Conservation (phyloP, 2,329 filamentous ascomycete genomes). For the Fusarium coicis region DNA sequence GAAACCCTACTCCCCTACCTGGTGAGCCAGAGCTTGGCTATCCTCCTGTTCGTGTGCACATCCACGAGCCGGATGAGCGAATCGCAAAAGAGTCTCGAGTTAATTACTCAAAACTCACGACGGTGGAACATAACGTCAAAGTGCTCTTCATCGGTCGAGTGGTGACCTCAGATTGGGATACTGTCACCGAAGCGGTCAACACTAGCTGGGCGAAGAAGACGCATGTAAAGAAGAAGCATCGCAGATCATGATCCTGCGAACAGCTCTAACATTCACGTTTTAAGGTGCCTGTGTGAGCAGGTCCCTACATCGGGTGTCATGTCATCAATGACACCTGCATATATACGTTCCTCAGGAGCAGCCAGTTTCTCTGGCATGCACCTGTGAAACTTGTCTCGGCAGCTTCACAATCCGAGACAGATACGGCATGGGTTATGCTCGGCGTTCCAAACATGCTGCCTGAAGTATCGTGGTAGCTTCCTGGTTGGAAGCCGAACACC, state of each 20-base stretch:
- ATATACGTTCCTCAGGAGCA: slow-evolving; percentile 48
- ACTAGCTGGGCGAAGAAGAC: slow-evolving; percentile 61
- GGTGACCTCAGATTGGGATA: slow-evolving; percentile 51
- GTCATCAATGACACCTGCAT: slow-evolving; percentile 35
- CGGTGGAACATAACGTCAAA: slow-evolving; percentile 67
- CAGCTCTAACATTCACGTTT: slow-evolving; percentile 40
- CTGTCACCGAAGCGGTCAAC: slow-evolving; percentile 59
- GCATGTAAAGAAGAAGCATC: slow-evolving; percentile 47
- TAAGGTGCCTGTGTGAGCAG: slow-evolving; percentile 32
- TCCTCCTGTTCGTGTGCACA: slow-evolving; percentile 55
- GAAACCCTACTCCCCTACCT: slow-evolving; percentile 48
- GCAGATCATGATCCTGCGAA: slow-evolving; percentile 19
- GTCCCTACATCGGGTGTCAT: slow-evolving; percentile 36
- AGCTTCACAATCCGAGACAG: slow-evolving; percentile 25
- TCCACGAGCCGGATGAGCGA: slow-evolving; percentile 56
- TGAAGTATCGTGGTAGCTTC: background rate
- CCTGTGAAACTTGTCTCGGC: slow-evolving; percentile 35
- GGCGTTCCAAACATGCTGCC: slow-evolving; percentile 2
- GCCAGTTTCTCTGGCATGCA: slow-evolving; percentile 22
- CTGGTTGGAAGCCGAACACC: background rate
- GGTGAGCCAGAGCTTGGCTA: slow-evolving; percentile 62
- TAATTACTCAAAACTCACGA: slow-evolving; percentile 67
- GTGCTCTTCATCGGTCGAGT: slow-evolving; percentile 68
- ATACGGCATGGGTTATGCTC: background rate
- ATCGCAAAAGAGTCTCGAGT: slow-evolving; percentile 63